Conservation (phyloP, 805 yeast species). For the Suhomyces faveliae region DNA sequence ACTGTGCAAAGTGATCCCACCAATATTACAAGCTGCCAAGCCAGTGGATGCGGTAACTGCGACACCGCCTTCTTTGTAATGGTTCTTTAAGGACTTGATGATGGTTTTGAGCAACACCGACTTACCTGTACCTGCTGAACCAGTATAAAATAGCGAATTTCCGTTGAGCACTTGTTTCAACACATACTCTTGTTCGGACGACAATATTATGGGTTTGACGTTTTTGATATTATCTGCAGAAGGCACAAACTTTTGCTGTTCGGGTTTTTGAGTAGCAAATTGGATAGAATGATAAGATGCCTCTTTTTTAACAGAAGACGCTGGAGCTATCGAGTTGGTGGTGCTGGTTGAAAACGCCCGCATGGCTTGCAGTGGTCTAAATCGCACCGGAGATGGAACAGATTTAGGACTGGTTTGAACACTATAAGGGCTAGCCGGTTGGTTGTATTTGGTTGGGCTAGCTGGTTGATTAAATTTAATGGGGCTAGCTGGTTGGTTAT, state of each 20-base stretch:
- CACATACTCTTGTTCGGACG: conserved; percentile 63
- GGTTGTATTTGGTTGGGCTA: background rate
- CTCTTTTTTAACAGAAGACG: background rate
- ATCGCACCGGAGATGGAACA: too few relatives aligned
- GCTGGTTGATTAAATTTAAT: background rate
- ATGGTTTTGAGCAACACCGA: conserved; percentile 74
- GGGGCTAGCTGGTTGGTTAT: background rate
- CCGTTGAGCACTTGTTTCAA: conserved; percentile 64
- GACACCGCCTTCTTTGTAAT: conserved; percentile 50
- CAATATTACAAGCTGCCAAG: conserved; percentile 76
- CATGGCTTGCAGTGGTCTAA: background rate
- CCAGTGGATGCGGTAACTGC: conserved; percentile 87
- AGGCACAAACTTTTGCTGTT: background rate
- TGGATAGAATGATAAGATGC: conserved; percentile 24
- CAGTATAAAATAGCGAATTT: conserved; percentile 81
- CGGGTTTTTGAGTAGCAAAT: conserved; percentile 26
- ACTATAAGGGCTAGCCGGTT: background rate
- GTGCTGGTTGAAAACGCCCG: conserved; percentile 10
- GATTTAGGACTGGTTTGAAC: too few relatives aligned
- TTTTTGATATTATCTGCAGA: conserved; percentile 16
- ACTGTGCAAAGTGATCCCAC: conserved; percentile 75
- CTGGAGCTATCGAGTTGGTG: background rate
- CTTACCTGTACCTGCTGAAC: conserved; percentile 98
- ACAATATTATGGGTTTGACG: conserved; percentile 38
- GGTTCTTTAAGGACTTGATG: conserved; percentile 49